Evolutionary conservation across 768 basidiomycete genomes (phyloP), one percentile per base, ranked within the genome.

Genomic region (Porphyrellus cyaneotinctus): DNA sequence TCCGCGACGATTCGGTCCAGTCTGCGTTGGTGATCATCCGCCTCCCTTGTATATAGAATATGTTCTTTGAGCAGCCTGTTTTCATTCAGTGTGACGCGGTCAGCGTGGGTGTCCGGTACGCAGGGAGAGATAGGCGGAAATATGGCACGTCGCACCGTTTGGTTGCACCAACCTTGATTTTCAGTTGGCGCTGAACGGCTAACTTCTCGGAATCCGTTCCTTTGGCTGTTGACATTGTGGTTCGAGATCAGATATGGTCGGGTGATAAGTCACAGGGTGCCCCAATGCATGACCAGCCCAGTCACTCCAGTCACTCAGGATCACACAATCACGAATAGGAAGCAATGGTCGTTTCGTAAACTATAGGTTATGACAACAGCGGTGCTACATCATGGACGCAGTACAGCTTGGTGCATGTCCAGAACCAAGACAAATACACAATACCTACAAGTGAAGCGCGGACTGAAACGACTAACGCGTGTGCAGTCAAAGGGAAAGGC

Each of bases 161-260:
- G 43, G 81, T 79, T 36, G 74, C 80, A 26, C 82, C 83, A 6
- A 82, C 62, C 72, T 89, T 91, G 75, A 91, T 92, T 70, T 81
- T 87, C 56, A 93, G 79, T 61, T 90, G 87, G 48, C 80, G 79
- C 46, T 76, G 76, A 44, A 83, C 63, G 26, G 78, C 70, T 45
- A 58, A 14, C 54, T 52, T 58, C 43, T 60, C 69, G 44, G 60
- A 59, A 41, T 22, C 41, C 38, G 42, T 31, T 59, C 28, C 51
- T 36, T 57, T 47, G 11, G 51, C 38, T 48, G 48, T 22, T 23
- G 59, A 52, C 60, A 63, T 67, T 9, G 56, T 48, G 51, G 58
- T 56, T 50, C 24, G 52, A 30, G 50, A 54, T 32, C 33, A 48
- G 17, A 26, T 43, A 35, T 30, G 11, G n/a, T 37, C 18, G 15